These are phyloP conservation scores for Gardenia jasminoides DNA, from an alignment of 257 asterid species.

Conservation along the genomic window DNA sequence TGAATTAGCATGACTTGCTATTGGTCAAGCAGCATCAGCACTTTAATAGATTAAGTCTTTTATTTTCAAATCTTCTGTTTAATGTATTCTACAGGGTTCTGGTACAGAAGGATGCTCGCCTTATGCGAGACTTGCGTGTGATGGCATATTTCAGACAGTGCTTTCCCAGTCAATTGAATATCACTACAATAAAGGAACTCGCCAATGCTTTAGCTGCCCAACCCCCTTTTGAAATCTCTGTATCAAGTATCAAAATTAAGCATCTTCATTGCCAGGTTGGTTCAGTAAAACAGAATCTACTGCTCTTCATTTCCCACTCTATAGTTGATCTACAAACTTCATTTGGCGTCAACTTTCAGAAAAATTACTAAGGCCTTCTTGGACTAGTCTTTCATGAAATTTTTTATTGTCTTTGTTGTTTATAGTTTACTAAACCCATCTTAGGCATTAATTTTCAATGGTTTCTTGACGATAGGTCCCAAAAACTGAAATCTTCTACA, in stretches of 20 bases:
- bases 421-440: constrained; percentile 3
- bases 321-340: background rate
- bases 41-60: constrained; percentile 2
- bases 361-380: background rate
- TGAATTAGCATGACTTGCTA: background rate
- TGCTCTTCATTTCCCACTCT: background rate
- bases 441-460: constrained; percentile 6
- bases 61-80: constrained; percentile 18
- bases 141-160: constrained; percentile 93
- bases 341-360: background rate
- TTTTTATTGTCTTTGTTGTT: constrained; percentile 4
- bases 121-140: constrained; percentile 64
- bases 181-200: constrained; percentile 75
- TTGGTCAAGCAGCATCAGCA: background rate
- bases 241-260: constrained; percentile 60
- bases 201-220: constrained; percentile 75
- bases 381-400: background rate
- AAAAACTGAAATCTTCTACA: constrained; percentile 59
- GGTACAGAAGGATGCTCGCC: constrained; percentile 60
- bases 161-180: constrained; percentile 55
- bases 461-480: constrained; percentile 56
- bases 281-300: constrained; percentile 16
- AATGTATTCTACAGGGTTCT: constrained; percentile 46
- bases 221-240: constrained; percentile 74
- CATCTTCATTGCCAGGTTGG: constrained; percentile 87